Percentiles rank a stretch among this genome's conserved stretches.
These are phyloP conservation scores for Picochlorum sp. DNA, from an alignment of 139 green algal species.

Conservation along the genomic window DNA sequence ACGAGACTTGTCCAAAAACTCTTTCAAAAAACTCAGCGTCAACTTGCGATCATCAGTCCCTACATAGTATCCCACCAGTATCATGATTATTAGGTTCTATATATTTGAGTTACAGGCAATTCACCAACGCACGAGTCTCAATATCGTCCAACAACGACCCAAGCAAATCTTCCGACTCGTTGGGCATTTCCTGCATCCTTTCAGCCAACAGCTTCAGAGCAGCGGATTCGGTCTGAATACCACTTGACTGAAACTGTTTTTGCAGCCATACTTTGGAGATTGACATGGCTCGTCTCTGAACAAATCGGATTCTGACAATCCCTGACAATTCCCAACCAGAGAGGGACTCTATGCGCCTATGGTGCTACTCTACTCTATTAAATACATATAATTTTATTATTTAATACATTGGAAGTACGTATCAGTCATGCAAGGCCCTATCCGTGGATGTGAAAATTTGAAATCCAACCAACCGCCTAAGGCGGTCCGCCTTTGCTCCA, in stretches of 20 bases:
- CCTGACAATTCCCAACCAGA: too few species aligned
- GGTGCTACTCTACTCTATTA: too few species aligned
- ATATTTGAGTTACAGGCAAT: not conserved
- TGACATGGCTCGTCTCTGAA: not conserved
- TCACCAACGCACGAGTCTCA: conserved; percentile 13
- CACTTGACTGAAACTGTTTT: conserved; percentile 31
- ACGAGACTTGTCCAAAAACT: conserved; percentile 11
- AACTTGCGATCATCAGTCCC: conserved; percentile 21
- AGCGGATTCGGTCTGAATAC: conserved; percentile 23
- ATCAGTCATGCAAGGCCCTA: not conserved
- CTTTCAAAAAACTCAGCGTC: conserved; percentile 28
- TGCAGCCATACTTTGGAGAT: conserved; percentile 25
- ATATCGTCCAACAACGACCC: conserved; percentile 30
- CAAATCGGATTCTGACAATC: too few species aligned
- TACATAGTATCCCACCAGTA: not conserved
- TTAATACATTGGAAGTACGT: not conserved
- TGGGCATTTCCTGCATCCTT: conserved; percentile 1
- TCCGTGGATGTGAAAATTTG: too few species aligned
- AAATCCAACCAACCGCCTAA: too few species aligned
- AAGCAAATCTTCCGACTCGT: conserved; percentile 24
- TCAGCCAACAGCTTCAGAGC: conserved; percentile 27
- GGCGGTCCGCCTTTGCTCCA: too few species aligned
- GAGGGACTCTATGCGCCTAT: not conserved
- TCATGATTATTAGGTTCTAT: not conserved
- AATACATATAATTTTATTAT: too few species aligned